These are phyloP conservation scores for Schrenkiella parvula DNA, from an alignment of 345 rosid genomes.

Conservation along the genomic window DNA sequence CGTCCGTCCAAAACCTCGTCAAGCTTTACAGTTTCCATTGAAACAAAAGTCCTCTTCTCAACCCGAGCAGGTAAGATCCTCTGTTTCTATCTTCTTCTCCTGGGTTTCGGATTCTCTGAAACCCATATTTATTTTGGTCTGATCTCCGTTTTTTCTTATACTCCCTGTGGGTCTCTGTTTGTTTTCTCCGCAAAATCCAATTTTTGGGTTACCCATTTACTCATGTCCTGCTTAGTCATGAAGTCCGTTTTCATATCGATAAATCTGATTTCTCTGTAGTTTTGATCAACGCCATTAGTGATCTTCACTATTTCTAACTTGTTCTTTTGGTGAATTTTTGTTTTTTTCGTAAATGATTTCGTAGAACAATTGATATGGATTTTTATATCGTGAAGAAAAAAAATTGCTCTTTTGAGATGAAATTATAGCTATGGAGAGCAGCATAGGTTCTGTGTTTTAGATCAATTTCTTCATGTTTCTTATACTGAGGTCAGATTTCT, in stretches of 20 bases:
- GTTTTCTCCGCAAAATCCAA: background rate
- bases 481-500: conserved; percentile 63
- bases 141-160: background rate
- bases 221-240: background rate
- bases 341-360: background rate
- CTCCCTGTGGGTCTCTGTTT: conserved; percentile 16
- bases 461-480: conserved; percentile 3
- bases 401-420: background rate
- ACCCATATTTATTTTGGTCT: background rate
- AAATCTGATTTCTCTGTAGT: background rate
- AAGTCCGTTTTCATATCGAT: background rate
- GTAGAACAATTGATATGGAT: background rate
- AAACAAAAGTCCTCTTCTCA: conserved; percentile 39
- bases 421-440: background rate
- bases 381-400: background rate
- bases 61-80: conserved; percentile 75
- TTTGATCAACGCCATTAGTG: background rate
- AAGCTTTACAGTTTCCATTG: conserved; percentile 69
- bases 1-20: conserved; percentile 72
- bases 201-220: background rate
- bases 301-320: background rate
- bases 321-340: background rate
- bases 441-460: background rate
- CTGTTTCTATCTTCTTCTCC: background rate
- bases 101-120: background rate